phyloP scores from a whole-genome alignment of 352 stramenopile species.

The Thraustochytrium striatum region DNA sequence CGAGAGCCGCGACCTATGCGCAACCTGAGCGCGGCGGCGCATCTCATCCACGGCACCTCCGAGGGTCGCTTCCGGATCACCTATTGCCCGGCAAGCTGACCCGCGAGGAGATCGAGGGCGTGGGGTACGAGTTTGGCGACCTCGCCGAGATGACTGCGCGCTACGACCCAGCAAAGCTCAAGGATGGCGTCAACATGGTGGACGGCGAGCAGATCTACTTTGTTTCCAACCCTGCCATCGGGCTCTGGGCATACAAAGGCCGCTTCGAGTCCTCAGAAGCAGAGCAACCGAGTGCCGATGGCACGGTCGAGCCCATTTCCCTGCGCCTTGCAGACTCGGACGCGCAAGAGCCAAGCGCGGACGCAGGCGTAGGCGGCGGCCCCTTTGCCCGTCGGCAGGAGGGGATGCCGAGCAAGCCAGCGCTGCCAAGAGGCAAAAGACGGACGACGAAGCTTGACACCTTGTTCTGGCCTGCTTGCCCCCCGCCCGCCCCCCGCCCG shows the following conservation, averaged over 20 bases:
- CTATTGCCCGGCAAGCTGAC: conserved; percentile 87
- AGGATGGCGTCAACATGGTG: conserved; percentile 86
- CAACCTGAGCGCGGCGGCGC: conserved; percentile 86
- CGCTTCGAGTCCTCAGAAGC: conserved; percentile 58
- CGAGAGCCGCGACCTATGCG: conserved; percentile 86
- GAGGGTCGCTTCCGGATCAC: conserved; percentile 94
- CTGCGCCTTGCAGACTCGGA: not conserved
- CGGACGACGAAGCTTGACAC: not conserved
- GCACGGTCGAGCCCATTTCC: not conserved
- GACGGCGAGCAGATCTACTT: conserved; percentile 86
- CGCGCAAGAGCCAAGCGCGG: not conserved
- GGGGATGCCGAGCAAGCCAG: not conserved
- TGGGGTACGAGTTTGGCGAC: conserved; percentile 84
- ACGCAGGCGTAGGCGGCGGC: not conserved
- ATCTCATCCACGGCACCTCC: conserved; percentile 93
- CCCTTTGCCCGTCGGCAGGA: no score
- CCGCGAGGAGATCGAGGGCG: conserved; percentile 81
- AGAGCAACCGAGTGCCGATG: not conserved
- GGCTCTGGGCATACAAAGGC: conserved; percentile 85
- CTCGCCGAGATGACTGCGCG: conserved; percentile 72
- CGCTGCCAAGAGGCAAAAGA: not conserved
- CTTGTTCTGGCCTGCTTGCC: not conserved
- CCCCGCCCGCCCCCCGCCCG: no score
- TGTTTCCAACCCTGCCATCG: conserved; percentile 91
- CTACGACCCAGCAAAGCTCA: conserved; percentile 59